Percentiles rank a stretch among this genome's conserved stretches.
phyloP scores from a whole-genome alignment of 2,329 filamentous ascomycete species.

The Didymosphaeria variabile region DNA sequence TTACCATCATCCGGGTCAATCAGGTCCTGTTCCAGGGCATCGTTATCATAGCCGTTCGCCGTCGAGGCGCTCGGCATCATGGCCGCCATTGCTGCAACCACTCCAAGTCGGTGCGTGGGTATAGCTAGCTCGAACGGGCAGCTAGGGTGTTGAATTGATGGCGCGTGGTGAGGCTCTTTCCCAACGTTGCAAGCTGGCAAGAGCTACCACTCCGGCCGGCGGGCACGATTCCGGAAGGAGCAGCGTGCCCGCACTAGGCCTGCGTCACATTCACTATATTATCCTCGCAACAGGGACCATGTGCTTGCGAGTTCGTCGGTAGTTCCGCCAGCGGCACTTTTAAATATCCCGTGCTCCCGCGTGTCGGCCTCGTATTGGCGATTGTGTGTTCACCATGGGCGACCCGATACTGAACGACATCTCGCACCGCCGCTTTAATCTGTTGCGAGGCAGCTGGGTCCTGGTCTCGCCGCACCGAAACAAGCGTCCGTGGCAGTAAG shows the following conservation, averaged over 20 bases:
- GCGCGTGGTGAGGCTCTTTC: conserved; percentile 38
- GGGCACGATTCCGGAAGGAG: conserved; percentile 33
- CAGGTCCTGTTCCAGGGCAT: conserved; percentile 59
- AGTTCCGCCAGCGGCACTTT: conserved; percentile 26
- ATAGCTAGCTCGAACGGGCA: conserved; percentile 29
- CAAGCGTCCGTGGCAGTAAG: conserved; percentile 97
- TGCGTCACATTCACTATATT: conserved; percentile 40
- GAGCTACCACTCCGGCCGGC: conserved; percentile 24
- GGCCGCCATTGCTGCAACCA: conserved; percentile 50
- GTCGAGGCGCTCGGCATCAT: conserved; percentile 55
- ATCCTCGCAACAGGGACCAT: conserved; percentile 25
- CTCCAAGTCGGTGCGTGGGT: conserved; percentile 17
- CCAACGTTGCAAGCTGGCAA: conserved; percentile 23
- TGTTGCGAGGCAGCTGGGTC: conserved; percentile 87
- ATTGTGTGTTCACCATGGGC: conserved; percentile 48
- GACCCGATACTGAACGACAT: conserved; percentile 79
- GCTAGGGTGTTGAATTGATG: conserved; percentile 29
- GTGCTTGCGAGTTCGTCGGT: conserved; percentile 14
- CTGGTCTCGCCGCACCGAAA: conserved; percentile 95
- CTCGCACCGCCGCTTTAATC: conserved; percentile 93
- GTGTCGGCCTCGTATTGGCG: conserved; percentile 16
- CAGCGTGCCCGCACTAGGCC: conserved; percentile 35
- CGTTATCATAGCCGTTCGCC: conserved; percentile 55
- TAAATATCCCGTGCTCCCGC: conserved; percentile 26
- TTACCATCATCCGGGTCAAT: conserved; percentile 64